Evolutionary conservation across 108 stramenopile species (phyloP), one percentile per base, ranked within the genome.

Genomic region (Nitzschia sp.): DNA sequence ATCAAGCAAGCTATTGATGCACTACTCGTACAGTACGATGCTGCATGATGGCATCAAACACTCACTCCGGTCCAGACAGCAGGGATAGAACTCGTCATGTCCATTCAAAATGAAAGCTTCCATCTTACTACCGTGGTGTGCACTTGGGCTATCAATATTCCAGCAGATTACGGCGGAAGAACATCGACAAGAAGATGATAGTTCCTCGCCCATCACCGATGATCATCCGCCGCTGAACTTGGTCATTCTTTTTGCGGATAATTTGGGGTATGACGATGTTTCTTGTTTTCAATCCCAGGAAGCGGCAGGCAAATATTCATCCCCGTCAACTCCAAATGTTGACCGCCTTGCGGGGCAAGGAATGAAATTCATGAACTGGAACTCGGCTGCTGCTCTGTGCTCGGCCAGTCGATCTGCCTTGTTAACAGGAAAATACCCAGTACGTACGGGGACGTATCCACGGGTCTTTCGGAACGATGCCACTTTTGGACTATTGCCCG

Each of bases 191-290:
- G n/a, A n/a, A n/a, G n/a, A n/a, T n/a, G n/a, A n/a, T n/a, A n/a
- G n/a, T n/a, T n/a, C n/a, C n/a, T n/a, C n/a, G n/a, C n/a, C n/a
- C n/a, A n/a, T n/a, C n/a, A n/a, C n/a, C n/a, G n/a, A n/a, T n/a
- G n/a, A n/a, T n/a, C n/a, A n/a, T n/a, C n/a, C n/a, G n/a, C n/a
- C 44, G 34, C 83, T 85, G 17, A 89, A 86, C 48, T 57, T 89
- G n/a, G 66, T 89, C 13, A 59, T 89, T 57, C 64, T 89, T 0
- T 78, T 89, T 35, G 88, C 88, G 16, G 89, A 90, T 54, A 86
- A 90, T 57, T 73, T 90, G 19, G 85, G 72, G n/a, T 85, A 80
- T 53, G 72, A 80, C 36, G 89, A 90, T 57, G 68, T 86, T 6
- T 80, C 80, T 16, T 16, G 70, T 1, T 85, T 85, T 60, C 64